Evolutionary conservation across 2,329 filamentous ascomycete genomes (phyloP).

Genomic region (Neopestalotiopsis sp.): DNA sequence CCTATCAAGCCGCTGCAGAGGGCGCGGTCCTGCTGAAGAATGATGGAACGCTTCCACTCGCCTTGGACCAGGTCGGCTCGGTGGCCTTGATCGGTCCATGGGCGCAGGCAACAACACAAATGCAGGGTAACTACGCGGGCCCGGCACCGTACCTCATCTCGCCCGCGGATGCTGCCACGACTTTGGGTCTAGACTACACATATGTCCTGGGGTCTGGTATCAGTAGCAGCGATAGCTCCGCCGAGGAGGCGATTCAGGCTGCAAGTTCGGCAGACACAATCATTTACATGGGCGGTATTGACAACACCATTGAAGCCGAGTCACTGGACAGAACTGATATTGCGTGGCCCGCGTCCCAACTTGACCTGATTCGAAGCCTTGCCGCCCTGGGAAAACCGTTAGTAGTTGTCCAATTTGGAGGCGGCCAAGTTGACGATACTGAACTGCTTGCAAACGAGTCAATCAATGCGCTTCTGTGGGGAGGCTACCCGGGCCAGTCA

Average conservation of each 20-base stretch:
- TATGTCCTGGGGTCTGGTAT: constrained; percentile 38
- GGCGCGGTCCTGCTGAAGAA: constrained; percentile 34
- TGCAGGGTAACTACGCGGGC: constrained; percentile 49
- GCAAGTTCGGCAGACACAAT: constrained; percentile 54
- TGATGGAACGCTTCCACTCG: constrained; percentile 29
- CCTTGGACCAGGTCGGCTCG: constrained; percentile 23
- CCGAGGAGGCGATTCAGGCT: constrained; percentile 35
- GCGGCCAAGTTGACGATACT: constrained; percentile 49
- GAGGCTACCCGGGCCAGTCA: constrained; percentile 56
- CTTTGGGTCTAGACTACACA: constrained; percentile 51
- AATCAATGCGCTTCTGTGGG: constrained; percentile 54
- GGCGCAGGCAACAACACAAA: constrained; percentile 31
- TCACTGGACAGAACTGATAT: constrained; percentile 55
- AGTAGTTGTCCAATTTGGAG: constrained; percentile 53
- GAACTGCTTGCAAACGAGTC: constrained; percentile 47
- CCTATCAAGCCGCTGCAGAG: constrained; percentile 28
- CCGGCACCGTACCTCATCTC: constrained; percentile 58
- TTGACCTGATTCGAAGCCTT: constrained; percentile 53
- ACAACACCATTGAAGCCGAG: constrained; percentile 48
- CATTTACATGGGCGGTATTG: constrained; percentile 57
- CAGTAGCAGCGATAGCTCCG: constrained; percentile 33
- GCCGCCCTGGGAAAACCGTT: constrained; percentile 49
- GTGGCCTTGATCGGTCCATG: constrained; percentile 29
- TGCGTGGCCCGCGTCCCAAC: constrained; percentile 55
- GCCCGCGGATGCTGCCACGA: constrained; percentile 56